Percentiles rank a stretch among this genome's conserved stretches.
phyloP scores from a whole-genome alignment of 1,284 basidiomycete genomes.

The Filobasidium uniguttulatum region DNA sequence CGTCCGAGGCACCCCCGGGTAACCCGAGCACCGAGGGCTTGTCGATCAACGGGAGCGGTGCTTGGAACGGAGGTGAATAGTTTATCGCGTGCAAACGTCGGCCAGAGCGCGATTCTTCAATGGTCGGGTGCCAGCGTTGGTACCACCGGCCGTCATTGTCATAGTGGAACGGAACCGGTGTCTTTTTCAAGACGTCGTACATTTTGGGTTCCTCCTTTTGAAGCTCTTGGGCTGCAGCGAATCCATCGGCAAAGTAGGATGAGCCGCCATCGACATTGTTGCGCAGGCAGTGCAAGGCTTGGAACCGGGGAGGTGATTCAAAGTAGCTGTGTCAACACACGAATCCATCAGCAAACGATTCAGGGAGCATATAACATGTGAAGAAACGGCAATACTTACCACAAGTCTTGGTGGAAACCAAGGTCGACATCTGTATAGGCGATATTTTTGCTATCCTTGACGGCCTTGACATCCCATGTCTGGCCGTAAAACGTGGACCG shows the following conservation, averaged over 20 bases:
- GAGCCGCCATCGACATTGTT: slow-evolving; percentile 69
- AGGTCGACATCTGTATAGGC: slow-evolving; percentile 87
- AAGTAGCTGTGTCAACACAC: slow-evolving; percentile 51
- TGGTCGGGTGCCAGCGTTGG: slow-evolving; percentile 62
- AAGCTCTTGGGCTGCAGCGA: slow-evolving; percentile 53
- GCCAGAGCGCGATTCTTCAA: slow-evolving; percentile 44
- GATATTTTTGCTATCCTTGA: slow-evolving; percentile 68
- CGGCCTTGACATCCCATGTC: slow-evolving; percentile 76
- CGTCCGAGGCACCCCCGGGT: slow-evolving; percentile 32
- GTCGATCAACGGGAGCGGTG: slow-evolving; percentile 28
- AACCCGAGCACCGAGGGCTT: slow-evolving; percentile 4
- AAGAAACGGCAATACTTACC: slow-evolving; percentile 44
- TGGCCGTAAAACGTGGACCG: slow-evolving; percentile 82
- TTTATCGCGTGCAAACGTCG: slow-evolving; percentile 53
- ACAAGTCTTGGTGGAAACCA: slow-evolving; percentile 80
- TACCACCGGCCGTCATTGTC: slow-evolving; percentile 79
- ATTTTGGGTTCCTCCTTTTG: slow-evolving; percentile 42
- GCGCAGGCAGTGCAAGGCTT: slow-evolving; percentile 74
- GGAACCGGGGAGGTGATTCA: slow-evolving; percentile 71
- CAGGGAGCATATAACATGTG: not conserved
- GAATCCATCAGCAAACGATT: not conserved
- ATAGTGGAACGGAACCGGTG: slow-evolving; percentile 74
- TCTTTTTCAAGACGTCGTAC: slow-evolving; percentile 50
- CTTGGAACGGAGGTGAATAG: slow-evolving; percentile 94
- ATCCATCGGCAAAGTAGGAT: slow-evolving; percentile 78